Percentiles rank a stretch among this genome's conserved stretches.
phyloP scores from a whole-genome alignment of 352 stramenopile species.

The Pythium pyrilobum region DNA sequence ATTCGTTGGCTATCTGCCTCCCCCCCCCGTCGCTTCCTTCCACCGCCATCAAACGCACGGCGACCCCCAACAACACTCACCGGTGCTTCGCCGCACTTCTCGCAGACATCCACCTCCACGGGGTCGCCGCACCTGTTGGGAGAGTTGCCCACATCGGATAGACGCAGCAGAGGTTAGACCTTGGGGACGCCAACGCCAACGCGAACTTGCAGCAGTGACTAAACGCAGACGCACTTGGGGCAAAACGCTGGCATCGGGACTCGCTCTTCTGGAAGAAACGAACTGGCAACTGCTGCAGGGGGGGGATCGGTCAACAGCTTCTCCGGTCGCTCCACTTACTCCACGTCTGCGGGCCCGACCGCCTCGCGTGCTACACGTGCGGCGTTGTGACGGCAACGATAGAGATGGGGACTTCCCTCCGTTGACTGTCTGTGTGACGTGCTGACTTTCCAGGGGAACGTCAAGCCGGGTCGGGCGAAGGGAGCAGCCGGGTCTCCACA shows the following conservation, averaged over 20 bases:
- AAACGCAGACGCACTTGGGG: conserved; percentile 39
- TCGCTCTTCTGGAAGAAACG: neutral
- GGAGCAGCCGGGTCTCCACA: neutral
- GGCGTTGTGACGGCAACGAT: conserved; percentile 6
- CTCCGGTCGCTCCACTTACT: too few relatives aligned
- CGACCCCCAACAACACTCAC: conserved; percentile 26
- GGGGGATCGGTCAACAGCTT: too few relatives aligned
- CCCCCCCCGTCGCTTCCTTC: neutral
- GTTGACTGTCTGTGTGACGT: conserved; percentile 6
- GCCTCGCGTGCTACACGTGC: too few relatives aligned
- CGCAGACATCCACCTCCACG: conserved; percentile 42
- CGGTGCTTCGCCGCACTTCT: conserved; percentile 56
- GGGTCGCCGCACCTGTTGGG: conserved; percentile 58
- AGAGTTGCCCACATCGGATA: neutral
- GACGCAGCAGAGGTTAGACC: neutral
- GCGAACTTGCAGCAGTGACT: too few relatives aligned
- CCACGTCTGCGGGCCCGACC: neutral
- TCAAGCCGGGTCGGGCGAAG: neutral
- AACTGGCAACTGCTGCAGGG: neutral
- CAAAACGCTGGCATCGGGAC: conserved; percentile 61
- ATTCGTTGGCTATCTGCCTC: too few relatives aligned
- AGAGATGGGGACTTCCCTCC: too few relatives aligned
- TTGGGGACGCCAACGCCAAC: too few relatives aligned
- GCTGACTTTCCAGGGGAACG: conserved; percentile 18
- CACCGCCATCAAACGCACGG: neutral